Conservation (phyloP, 805 yeast genomes). For the Starmera pachycereana region DNA sequence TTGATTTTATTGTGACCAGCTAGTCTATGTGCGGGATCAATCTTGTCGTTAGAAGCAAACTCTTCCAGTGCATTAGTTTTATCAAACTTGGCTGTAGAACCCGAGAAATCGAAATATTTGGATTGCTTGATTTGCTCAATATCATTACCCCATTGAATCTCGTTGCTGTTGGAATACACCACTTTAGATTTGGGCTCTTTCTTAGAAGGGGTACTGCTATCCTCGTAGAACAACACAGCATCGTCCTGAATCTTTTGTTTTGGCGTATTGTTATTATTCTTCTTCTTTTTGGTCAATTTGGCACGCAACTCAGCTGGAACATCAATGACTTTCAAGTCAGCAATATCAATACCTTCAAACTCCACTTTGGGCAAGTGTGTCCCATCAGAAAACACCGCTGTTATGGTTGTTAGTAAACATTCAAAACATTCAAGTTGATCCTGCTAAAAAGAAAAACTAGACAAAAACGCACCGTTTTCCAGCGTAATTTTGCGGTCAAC, state of each 20-base stretch:
- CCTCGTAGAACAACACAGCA: slow-evolving; percentile 19
- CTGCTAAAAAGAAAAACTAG: no score
- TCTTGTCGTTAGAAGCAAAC: slow-evolving; percentile 52
- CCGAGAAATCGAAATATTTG: slow-evolving; percentile 77
- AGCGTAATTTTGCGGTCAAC: slow-evolving; percentile 28
- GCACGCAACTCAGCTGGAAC: slow-evolving; percentile 30
- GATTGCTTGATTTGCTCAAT: slow-evolving; percentile 35
- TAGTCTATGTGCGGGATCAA: slow-evolving; percentile 49
- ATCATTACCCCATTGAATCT: slow-evolving; percentile 42
- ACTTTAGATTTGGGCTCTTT: slow-evolving; percentile 4
- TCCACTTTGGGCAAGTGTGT: slow-evolving; percentile 4
- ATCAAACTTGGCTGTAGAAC: slow-evolving; percentile 73
- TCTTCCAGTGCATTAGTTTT: slow-evolving; percentile 73
- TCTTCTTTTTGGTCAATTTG: slow-evolving; percentile 15
- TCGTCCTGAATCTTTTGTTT: slow-evolving; percentile 16
- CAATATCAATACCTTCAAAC: slow-evolving; percentile 29
- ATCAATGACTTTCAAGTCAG: slow-evolving; percentile 46
- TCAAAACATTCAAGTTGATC: slow-evolving; percentile 21
- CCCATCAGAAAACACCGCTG: slow-evolving; percentile 3
- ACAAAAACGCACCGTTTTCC: slow-evolving; percentile 23
- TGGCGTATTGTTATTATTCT: slow-evolving; percentile 4
- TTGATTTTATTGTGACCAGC: slow-evolving; percentile 60
- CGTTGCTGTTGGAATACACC: slow-evolving; percentile 9
- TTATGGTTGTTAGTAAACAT: slow-evolving; percentile 3
- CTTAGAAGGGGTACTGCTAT: slow-evolving; percentile 2